Conservation (phyloP, 805 yeast genomes). For the Alloascoidea africana region DNA sequence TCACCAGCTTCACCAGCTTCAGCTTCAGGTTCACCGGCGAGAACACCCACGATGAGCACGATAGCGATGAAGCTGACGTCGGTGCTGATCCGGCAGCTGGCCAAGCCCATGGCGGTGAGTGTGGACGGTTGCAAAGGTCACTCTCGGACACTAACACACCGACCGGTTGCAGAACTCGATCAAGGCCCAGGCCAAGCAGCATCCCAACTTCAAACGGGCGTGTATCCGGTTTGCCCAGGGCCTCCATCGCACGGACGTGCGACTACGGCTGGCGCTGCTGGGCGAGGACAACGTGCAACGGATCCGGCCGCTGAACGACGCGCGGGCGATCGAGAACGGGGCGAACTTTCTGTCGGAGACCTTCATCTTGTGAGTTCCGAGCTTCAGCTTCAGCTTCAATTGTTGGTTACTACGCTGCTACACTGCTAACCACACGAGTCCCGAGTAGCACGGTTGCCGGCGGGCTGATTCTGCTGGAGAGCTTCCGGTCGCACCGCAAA, state of each 20-base stretch:
- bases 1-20: no score
- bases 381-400: not conserved
- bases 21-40: no score
- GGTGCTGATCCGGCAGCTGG: conserved; percentile 54
- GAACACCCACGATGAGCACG: conserved; percentile 63
- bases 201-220: conserved; percentile 39
- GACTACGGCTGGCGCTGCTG: conserved; percentile 41
- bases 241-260: conserved; percentile 50
- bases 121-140: not conserved
- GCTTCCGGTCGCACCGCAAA: conserved; percentile 50
- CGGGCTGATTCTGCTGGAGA: conserved; percentile 54
- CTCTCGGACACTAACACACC: conserved; percentile 2
- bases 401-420: not conserved
- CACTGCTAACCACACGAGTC: not conserved
- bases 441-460: conserved; percentile 55
- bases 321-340: conserved; percentile 69
- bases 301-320: conserved; percentile 68
- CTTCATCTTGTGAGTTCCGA: conserved; percentile 38
- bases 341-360: conserved; percentile 67
- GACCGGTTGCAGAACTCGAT: conserved; percentile 30
- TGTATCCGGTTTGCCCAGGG: conserved; percentile 65
- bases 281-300: conserved; percentile 37
- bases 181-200: conserved; percentile 63
- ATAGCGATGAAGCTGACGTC: conserved; percentile 63
- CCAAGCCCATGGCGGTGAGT: conserved; percentile 60